Base-by-base conservation (phyloP, 306 rosid species). In the Chamaecrista fasciculata region DNA sequence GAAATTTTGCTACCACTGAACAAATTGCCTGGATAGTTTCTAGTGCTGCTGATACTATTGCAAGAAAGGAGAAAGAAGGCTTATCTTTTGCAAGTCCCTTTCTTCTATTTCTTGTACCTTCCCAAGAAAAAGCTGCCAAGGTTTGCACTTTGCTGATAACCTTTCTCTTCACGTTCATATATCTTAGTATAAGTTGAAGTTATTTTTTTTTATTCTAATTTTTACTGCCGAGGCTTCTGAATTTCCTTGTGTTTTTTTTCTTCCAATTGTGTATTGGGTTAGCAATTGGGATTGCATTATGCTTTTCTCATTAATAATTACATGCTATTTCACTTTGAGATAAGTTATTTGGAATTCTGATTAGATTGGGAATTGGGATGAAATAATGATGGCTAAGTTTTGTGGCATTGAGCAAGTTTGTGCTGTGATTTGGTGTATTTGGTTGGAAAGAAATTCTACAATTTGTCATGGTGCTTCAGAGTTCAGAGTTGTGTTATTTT, bases 11-110 rank as follows among this genome's bases (percentile, higher is more conserved):
- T 43, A 79, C 87, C 0, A 66, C 75, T 10, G 97, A 91, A 78
- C 81, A 94, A 84, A 82, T 91, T 76, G 94, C 99, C 8, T 94
- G 99, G 99, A 83, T 82, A 42, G 84, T 91, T 72, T 86, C 96
- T 53, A 62, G 77, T 46, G 89, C 92, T 28, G 97, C 97, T 29
- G 97, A 91, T 78, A 79, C 85, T 15, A 84, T 86, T 73, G 88
- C 89, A 51, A 86, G 86, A 75, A 90, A 88, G 74, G 97, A 94
- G 79, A 85, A 82, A 82, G 86, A 91, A 82, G 91, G 84, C 61
- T 25, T 66, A 74, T 76, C 95, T n/a, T 76, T 81, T 44, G 15
- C 76, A 39, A 80, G 81, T 62, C 99, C 99, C 4, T 91, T 79
- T 84, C 97, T 94, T 68, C 81, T 94, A 77, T 88, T 82, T 79